phyloP scores from a whole-genome alignment of 257 asterid species.

The Fraxinus cuspidata region DNA sequence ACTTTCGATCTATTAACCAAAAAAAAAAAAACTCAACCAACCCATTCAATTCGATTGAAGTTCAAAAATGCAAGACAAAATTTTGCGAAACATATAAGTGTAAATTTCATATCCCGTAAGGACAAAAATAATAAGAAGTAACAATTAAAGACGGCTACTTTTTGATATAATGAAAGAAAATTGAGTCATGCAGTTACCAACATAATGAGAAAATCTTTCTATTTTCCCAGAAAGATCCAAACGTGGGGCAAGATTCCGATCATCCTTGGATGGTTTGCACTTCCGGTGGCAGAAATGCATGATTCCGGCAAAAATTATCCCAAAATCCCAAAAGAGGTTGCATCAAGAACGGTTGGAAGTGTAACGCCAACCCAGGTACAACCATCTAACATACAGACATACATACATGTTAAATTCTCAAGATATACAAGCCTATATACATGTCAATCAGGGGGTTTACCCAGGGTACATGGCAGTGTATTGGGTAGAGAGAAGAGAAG shows the following conservation, averaged over 20 bases:
- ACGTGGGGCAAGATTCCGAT: slow-evolving; percentile 53
- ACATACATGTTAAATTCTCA: neutral
- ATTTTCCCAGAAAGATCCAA: slow-evolving; percentile 49
- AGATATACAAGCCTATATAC: neutral
- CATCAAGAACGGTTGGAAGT: slow-evolving; percentile 48
- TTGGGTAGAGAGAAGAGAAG: neutral
- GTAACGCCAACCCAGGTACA: slow-evolving; percentile 25
- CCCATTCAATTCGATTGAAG: neutral
- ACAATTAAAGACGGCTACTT: neutral
- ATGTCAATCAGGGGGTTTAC: neutral
- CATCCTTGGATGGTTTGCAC: slow-evolving; percentile 30
- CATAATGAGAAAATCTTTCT: slow-evolving; percentile 74
- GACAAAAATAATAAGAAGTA: neutral
- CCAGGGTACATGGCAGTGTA: neutral
- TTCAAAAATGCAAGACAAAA: neutral
- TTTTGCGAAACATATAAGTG: neutral
- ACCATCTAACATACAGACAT: slow-evolving; percentile 22
- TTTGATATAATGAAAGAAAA: neutral
- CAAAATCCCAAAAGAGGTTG: slow-evolving; percentile 46
- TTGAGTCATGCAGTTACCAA: slow-evolving; percentile 40
- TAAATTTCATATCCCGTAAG: neutral
- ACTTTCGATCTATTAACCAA: too few relatives aligned
- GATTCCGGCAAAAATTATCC: slow-evolving; percentile 48
- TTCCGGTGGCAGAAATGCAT: slow-evolving; percentile 52
- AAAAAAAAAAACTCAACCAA: too few relatives aligned